These are phyloP conservation scores for Physcia stellaris DNA, from an alignment of 495 filamentous ascomycete genomes.

Conservation along the genomic window DNA sequence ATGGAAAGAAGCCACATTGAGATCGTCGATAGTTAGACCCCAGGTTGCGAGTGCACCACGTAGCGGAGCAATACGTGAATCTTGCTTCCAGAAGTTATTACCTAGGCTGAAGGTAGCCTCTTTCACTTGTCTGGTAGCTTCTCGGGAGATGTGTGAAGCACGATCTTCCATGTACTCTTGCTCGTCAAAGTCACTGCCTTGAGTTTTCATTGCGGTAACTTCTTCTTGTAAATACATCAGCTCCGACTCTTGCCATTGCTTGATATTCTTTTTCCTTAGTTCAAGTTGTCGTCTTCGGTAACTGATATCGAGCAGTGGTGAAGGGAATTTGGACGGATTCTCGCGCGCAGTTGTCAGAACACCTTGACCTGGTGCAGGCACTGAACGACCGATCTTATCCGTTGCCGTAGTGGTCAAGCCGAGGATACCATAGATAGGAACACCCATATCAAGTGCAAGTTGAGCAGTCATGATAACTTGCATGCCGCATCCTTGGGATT, in stretches of 20 bases:
- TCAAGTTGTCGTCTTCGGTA: slow-evolving; percentile 93
- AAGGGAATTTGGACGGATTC: slow-evolving; percentile 78
- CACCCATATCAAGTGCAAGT: slow-evolving; percentile 95
- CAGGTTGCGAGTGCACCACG: slow-evolving; percentile 91
- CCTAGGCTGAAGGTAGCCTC: slow-evolving; percentile 82
- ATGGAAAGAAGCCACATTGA: slow-evolving; percentile 93
- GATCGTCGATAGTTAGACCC: slow-evolving; percentile 95
- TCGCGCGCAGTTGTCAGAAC: slow-evolving; percentile 96
- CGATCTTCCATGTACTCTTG: slow-evolving; percentile 78
- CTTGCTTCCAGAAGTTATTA: slow-evolving; percentile 97
- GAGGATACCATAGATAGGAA: slow-evolving; percentile 92
- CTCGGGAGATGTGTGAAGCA: slow-evolving; percentile 72
- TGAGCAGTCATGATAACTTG: slow-evolving; percentile 97
- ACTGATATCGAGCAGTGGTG: slow-evolving; percentile 88
- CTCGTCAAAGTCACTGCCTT: slow-evolving; percentile 56
- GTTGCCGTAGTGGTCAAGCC: slow-evolving; percentile 94
- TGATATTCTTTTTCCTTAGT: slow-evolving; percentile 78
- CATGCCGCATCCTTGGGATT: slow-evolving; percentile 96
- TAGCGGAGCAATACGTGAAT: slow-evolving; percentile 83
- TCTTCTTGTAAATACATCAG: slow-evolving; percentile 86
- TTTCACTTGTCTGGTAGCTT: slow-evolving; percentile 79
- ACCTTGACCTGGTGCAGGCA: slow-evolving; percentile 92
- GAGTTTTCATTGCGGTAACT: slow-evolving; percentile 76
- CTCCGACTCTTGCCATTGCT: slow-evolving; percentile 91
- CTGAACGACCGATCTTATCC: slow-evolving; percentile 96